A percentile compares a stretch with the other conserved stretches of the same genome.
phyloP scores from a whole-genome alignment of 1,284 basidiomycete genomes.

The Trametes polyzona region DNA sequence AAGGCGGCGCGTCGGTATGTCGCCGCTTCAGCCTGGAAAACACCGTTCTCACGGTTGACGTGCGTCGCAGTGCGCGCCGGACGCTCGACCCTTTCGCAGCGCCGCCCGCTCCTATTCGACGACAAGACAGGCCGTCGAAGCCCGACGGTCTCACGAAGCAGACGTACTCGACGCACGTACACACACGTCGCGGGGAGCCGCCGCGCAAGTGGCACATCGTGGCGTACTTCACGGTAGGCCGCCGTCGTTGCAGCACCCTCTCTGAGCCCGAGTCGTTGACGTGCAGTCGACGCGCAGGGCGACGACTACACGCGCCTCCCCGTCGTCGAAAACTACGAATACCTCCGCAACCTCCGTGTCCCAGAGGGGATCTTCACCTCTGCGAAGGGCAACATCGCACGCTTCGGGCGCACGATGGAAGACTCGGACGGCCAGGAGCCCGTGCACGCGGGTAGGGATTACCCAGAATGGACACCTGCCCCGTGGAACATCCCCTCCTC shows the following conservation, averaged over 20 bases:
- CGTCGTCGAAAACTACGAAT: constrained; percentile 69
- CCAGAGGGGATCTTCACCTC: constrained; percentile 69
- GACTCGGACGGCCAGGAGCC: constrained; percentile 29
- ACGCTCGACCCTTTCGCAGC: constrained; percentile 62
- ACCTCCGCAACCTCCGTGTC: constrained; percentile 63
- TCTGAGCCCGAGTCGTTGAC: constrained; percentile 5
- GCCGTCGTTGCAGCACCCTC: constrained; percentile 8
- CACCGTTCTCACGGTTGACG: constrained; percentile 18
- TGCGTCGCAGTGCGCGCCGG: constrained; percentile 53
- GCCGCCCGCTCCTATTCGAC: constrained; percentile 58
- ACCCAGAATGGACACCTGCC: constrained; percentile 33
- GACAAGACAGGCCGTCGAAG: constrained; percentile 74
- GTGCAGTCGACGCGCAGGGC: constrained; percentile 44
- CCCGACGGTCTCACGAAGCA: constrained; percentile 79
- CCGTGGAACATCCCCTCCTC: constrained; percentile 32
- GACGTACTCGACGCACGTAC: constrained; percentile 76
- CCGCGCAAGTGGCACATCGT: constrained; percentile 79
- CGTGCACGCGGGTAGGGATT: constrained; percentile 26
- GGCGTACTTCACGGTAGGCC: constrained; percentile 72
- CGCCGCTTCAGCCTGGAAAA: constrained; percentile 6
- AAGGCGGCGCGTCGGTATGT: constrained; percentile 71
- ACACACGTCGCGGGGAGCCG: constrained; percentile 56
- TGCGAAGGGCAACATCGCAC: constrained; percentile 57
- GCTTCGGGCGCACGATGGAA: constrained; percentile 44
- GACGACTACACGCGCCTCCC: constrained; percentile 69